A percentile compares a stretch with the other conserved stretches of the same genome.
Evolutionary conservation across 164 flowering plant genomes (phyloP).

Genomic region (Chimonanthus salicifolius): DNA sequence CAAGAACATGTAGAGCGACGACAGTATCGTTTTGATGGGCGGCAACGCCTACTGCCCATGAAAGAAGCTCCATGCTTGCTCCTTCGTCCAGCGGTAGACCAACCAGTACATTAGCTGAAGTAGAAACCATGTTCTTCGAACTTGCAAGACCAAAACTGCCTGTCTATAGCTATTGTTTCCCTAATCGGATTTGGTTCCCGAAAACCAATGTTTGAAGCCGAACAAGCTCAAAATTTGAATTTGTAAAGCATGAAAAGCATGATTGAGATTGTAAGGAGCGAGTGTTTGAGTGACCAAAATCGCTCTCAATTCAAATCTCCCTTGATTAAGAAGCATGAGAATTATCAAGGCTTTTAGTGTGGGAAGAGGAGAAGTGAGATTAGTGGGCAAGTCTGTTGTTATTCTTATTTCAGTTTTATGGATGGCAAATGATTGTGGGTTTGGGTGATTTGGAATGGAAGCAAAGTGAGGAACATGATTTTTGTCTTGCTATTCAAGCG

Average conservation of each 20-base stretch:
- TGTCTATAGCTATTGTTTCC: too few species aligned
- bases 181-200: too few species aligned
- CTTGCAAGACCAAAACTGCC: neutral
- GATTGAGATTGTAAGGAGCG: conserved; percentile 14
- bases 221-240: conserved; percentile 12
- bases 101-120: conserved; percentile 45
- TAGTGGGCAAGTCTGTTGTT: neutral
- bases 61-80: conserved; percentile 47
- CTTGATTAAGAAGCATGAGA: conserved; percentile 59
- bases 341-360: conserved; percentile 4
- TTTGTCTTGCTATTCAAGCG: conserved; percentile 2
- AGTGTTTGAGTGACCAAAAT: conserved; percentile 21
- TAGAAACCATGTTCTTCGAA: conserved; percentile 27
- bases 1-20: conserved; percentile 65
- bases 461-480: conserved; percentile 38
- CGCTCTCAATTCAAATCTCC: conserved; percentile 23
- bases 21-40: conserved; percentile 62
- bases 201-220: neutral
- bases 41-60: conserved; percentile 55
- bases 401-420: conserved; percentile 14
- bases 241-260: conserved; percentile 17
- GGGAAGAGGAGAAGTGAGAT: conserved; percentile 18
- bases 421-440: conserved; percentile 31
- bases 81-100: conserved; percentile 50
- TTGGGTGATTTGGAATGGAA: conserved; percentile 75